Evolutionary conservation across 139 green algal genomes (phyloP).

Genomic region (Tetradesmus lagerheimii): DNA sequence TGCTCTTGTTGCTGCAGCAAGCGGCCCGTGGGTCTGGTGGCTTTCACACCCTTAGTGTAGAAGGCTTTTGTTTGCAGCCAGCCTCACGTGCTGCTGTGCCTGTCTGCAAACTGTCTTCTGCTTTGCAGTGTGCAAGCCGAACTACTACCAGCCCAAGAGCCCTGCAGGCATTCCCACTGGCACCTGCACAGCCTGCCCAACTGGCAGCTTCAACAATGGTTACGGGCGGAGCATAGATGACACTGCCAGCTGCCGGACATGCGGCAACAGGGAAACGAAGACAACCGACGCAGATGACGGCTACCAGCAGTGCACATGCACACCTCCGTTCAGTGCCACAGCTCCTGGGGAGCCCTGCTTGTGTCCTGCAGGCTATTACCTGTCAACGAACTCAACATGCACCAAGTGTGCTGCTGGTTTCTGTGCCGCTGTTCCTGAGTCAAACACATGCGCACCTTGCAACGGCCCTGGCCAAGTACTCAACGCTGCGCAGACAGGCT

Average conservation of each 20-base stretch:
- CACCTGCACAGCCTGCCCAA: background rate
- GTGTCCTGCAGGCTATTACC: background rate
- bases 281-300: background rate
- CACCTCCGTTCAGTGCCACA: background rate
- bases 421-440: background rate
- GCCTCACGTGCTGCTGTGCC: background rate
- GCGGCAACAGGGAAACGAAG: background rate
- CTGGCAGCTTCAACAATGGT: background rate
- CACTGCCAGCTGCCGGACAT: background rate
- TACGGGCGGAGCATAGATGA: background rate
- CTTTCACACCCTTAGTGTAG: too few species aligned
- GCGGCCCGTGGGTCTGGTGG: too few species aligned
- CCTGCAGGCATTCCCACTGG: background rate
- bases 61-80: too few species aligned
- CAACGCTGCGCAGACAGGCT: background rate
- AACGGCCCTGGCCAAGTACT: background rate
- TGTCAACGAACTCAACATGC: background rate
- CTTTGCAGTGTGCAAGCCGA: background rate
- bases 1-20: too few species aligned
- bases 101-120: background rate
- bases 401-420: background rate
- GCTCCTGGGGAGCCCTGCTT: background rate
- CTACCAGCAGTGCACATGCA: background rate
- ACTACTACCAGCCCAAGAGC: background rate
- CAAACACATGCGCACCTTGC: background rate